Conservation (phyloP, 495 filamentous ascomycete species). For the Penicillium dipodomyicola region DNA sequence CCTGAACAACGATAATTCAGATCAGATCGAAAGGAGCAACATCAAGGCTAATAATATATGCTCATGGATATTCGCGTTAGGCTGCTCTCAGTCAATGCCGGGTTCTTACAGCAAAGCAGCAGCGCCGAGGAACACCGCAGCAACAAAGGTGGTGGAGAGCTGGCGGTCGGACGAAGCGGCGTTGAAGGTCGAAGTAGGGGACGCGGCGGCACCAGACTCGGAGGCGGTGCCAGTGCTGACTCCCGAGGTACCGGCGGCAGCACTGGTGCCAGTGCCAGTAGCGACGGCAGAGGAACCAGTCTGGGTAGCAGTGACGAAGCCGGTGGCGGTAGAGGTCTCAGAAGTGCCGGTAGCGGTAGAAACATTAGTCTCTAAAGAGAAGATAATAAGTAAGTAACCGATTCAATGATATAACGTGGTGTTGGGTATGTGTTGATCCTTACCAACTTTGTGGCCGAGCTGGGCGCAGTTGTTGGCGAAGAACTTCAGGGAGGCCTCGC, state of each 20-base stretch:
- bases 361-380: constrained; percentile 9
- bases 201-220: constrained; percentile 3
- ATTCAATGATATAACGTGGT: not conserved
- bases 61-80: constrained; percentile 14
- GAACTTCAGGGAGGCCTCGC: constrained; percentile 32
- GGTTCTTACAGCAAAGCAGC: constrained; percentile 37
- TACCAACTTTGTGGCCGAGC: constrained; percentile 39
- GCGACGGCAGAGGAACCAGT: constrained; percentile 16
- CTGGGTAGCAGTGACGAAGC: constrained; percentile 11
- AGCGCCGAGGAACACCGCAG: constrained; percentile 40
- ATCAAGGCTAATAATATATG: constrained; percentile 18
- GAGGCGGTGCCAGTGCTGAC: not conserved
- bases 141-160: constrained; percentile 38
- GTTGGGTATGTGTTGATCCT: constrained; percentile 13
- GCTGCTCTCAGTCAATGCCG: not conserved
- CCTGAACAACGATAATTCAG: constrained; percentile 6
- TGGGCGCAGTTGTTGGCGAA: constrained; percentile 33
- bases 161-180: constrained; percentile 28
- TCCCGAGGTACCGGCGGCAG: constrained; percentile 6
- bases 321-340: constrained; percentile 7
- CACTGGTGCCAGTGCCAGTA: constrained; percentile 13
- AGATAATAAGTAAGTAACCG: constrained; percentile 7
- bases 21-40: constrained; percentile 16
- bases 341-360: constrained; percentile 9
- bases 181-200: constrained; percentile 7